These are phyloP conservation scores for Globisporangium parvum DNA, from an alignment of 352 stramenopile species.

Conservation along the genomic window DNA sequence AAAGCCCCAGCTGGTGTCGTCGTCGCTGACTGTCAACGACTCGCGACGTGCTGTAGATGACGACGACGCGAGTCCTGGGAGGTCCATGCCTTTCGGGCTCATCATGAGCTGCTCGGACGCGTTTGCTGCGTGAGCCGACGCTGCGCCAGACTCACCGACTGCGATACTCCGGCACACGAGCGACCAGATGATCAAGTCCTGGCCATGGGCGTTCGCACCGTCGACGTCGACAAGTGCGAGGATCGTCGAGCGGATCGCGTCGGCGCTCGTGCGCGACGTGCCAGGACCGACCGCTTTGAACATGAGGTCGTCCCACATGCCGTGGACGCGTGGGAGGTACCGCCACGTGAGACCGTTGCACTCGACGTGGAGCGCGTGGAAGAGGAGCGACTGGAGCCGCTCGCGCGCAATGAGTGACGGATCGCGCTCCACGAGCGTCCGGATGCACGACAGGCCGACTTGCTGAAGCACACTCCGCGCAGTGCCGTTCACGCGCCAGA, in stretches of 20 bases:
- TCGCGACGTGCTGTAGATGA: not conserved
- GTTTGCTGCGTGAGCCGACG: constrained; percentile 15
- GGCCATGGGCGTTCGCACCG: constrained; percentile 29
- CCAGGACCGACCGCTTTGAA: constrained; percentile 26
- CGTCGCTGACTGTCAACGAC: not conserved
- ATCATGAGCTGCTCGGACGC: constrained; percentile 50
- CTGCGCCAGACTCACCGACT: constrained; percentile 62
- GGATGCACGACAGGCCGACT: constrained; percentile 66
- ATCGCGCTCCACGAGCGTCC: constrained; percentile 73
- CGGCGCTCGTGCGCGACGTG: constrained; percentile 28
- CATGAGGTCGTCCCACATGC: constrained; percentile 59
- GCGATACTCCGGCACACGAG: constrained; percentile 75
- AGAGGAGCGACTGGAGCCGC: constrained; percentile 64
- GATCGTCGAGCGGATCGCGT: constrained; percentile 50
- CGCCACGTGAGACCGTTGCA: constrained; percentile 52
- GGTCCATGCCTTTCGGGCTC: constrained; percentile 56
- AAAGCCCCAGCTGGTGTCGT: constrained; percentile 6
- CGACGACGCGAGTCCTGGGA: constrained; percentile 6
- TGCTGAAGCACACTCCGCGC: constrained; percentile 65
- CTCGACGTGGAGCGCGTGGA: constrained; percentile 72
- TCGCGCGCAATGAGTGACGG: constrained; percentile 52
- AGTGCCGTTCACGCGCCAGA: constrained; percentile 47
- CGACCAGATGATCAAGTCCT: constrained; percentile 64
- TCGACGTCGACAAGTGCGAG: constrained; percentile 67
- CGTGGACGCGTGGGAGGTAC: constrained; percentile 57